Evolutionary conservation across 441 rosid species (phyloP).

Genomic region (Gossypium gossypioides): DNA sequence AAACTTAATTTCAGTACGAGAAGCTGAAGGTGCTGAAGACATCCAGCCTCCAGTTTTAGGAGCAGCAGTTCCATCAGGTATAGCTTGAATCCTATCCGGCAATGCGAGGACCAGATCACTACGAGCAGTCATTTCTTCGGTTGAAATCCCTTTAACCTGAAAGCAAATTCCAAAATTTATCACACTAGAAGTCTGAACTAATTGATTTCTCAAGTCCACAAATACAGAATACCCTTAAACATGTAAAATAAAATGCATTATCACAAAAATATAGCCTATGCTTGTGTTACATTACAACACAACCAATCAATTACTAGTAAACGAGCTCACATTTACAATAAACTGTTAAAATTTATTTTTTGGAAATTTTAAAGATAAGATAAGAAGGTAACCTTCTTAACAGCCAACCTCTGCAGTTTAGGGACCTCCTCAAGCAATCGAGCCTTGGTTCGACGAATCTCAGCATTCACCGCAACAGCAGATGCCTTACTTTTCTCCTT

Average conservation of each 20-base stretch:
- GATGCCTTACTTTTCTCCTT: constrained; percentile 74
- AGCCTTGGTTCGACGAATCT: constrained; percentile 81
- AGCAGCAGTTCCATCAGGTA: constrained; percentile 84
- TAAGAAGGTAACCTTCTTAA: constrained; percentile 51
- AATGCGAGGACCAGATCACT: constrained; percentile 87
- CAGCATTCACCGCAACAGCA: constrained; percentile 81
- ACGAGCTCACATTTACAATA: not conserved
- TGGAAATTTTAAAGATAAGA: not conserved
- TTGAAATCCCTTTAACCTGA: constrained; percentile 83
- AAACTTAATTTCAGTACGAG: constrained; percentile 73
- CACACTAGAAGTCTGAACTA: not conserved
- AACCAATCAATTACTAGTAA: not conserved
- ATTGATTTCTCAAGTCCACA: constrained; percentile 1
- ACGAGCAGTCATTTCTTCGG: constrained; percentile 78
- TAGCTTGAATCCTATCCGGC: constrained; percentile 78
- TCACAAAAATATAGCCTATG: not conserved
- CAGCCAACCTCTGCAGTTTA: constrained; percentile 81
- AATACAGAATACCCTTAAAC: not conserved
- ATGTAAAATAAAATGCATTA: not conserved
- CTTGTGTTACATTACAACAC: not conserved
- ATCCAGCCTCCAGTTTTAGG: constrained; percentile 72
- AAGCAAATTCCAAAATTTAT: constrained; percentile 11
- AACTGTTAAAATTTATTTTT: not conserved
- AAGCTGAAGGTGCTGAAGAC: constrained; percentile 54
- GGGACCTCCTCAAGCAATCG: constrained; percentile 79